Base-by-base conservation (phyloP, 1,284 basidiomycete species). In the Anthracocystis walkeri region DNA sequence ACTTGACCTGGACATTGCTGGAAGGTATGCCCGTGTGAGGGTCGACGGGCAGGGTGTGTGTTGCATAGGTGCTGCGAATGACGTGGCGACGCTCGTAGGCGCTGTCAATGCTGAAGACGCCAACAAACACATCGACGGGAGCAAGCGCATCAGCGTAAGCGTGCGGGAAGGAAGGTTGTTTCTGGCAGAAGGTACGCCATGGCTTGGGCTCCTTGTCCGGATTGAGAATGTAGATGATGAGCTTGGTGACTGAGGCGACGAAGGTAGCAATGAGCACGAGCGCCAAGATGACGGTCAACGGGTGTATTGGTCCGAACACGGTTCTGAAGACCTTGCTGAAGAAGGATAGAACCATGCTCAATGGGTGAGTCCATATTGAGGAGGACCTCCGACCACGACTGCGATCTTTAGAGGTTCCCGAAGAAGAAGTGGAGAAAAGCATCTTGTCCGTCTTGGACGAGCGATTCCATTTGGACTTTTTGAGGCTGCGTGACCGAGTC, bases 181-280 rank as follows among this genome's bases (percentile, higher is more conserved):
- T 87, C 57, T 92, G 89, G 86, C 96, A 98, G 85, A 96, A 96
- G 27, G 91, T 90, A 75, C 94, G 90, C 94, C 95, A 99, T 46
- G 95, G 95, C 31, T 96, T 87, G 16, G 94, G 92, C 62, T 92
- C 92, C 86, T 97, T 97, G 88, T 99, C 96, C 49, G 95, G 94
- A 84, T 97, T 95, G 82, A 97, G 90, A 72, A 95, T 90, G 86
- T 96, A 92, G 84, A 94, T 95, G 85, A 97, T 89, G 57, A 79
- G 68, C 58, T 79, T 79, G 33, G 79, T 80, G 51, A 79, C 76
- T 5, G 75, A 67, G 2, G 76, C 63, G 16, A 79, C 78, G 44
- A 81, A 81, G 50, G 65, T 78, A 12, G 73, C 75, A 29, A 81
- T 72, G 42, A 81, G 67, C 5, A 75, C 50, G 12, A 81, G 65